A percentile compares a stretch with the other conserved stretches of the same genome.
phyloP scores from a whole-genome alignment of 2,329 filamentous ascomycete genomes.

The Beauveria asiatica region DNA sequence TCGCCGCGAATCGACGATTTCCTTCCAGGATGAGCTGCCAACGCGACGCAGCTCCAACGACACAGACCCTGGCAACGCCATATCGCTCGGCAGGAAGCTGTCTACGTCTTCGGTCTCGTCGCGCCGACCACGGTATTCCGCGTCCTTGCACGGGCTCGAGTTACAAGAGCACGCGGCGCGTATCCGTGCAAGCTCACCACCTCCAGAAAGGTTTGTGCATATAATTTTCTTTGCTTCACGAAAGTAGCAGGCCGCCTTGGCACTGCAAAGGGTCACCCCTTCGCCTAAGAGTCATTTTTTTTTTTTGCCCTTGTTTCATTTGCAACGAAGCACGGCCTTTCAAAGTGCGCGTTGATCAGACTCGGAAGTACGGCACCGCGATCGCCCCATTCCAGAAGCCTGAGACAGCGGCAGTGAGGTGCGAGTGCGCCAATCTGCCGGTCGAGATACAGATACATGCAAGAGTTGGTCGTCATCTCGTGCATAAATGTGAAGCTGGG shows the following conservation, averaged over 20 bases:
- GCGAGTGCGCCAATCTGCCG: neutral
- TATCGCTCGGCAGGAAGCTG: slow-evolving; percentile 31
- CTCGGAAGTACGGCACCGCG: slow-evolving; percentile 7
- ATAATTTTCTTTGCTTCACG: slow-evolving; percentile 3
- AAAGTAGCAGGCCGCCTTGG: neutral
- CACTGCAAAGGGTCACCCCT: slow-evolving; percentile 6
- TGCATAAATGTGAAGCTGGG: neutral
- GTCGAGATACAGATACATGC: neutral
- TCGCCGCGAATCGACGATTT: slow-evolving; percentile 25
- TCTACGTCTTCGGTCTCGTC: slow-evolving; percentile 42
- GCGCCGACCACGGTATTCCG: slow-evolving; percentile 33
- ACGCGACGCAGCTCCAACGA: slow-evolving; percentile 19
- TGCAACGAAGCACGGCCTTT: neutral
- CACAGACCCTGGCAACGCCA: slow-evolving; percentile 19
- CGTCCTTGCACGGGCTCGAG: slow-evolving; percentile 39
- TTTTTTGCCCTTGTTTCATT: neutral
- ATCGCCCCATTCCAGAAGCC: slow-evolving; percentile 8
- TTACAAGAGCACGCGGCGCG: slow-evolving; percentile 35
- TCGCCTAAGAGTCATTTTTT: neutral
- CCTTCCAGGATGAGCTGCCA: slow-evolving; percentile 26
- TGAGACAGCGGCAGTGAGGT: slow-evolving; percentile 7
- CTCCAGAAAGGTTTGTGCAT: slow-evolving; percentile 37
- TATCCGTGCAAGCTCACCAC: slow-evolving; percentile 39
- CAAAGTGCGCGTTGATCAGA: neutral
- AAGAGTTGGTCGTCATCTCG: slow-evolving; percentile 2